phyloP scores from a whole-genome alignment of 2,329 filamentous ascomycete species.

The Penicillium glabrum region DNA sequence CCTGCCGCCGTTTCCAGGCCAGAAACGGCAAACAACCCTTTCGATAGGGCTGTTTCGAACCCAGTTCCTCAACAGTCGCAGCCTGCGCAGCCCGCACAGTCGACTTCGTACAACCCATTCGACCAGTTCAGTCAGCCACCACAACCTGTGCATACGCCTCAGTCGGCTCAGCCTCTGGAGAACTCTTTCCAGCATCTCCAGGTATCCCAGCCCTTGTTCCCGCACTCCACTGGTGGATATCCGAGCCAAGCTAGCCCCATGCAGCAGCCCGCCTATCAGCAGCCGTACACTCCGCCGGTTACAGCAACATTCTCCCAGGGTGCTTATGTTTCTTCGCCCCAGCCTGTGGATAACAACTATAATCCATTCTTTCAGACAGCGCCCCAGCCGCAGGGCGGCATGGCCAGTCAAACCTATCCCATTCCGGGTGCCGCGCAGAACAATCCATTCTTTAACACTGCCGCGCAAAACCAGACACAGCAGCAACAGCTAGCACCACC shows the following conservation, averaged over 20 bases:
- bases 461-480: conserved; percentile 24
- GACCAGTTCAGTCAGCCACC: conserved; percentile 42
- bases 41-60: conserved; percentile 55
- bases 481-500: conserved; percentile 10
- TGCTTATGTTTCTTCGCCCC: conserved; percentile 35
- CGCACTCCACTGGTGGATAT: conserved; percentile 70
- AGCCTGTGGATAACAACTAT: conserved; percentile 33
- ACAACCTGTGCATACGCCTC: conserved; percentile 19
- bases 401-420: conserved; percentile 24
- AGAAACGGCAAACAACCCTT: conserved; percentile 62
- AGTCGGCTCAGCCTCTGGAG: conserved; percentile 49
- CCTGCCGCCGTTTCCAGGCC: conserved; percentile 42
- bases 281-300: conserved; percentile 46
- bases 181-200: conserved; percentile 76
- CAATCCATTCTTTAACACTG: conserved; percentile 37
- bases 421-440: conserved; percentile 26
- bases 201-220: conserved; percentile 69
- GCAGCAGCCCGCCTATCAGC: conserved; percentile 42
- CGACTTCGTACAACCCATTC: conserved; percentile 68
- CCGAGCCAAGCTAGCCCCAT: conserved; percentile 42
- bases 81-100: conserved; percentile 8
- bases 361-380: conserved; percentile 47
- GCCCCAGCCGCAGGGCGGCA: conserved; percentile 26
- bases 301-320: conserved; percentile 36
- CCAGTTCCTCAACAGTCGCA: conserved; percentile 29